Base-by-base conservation (phyloP, 1,139 yeast species). In the Yamadazyma jaroonii region DNA sequence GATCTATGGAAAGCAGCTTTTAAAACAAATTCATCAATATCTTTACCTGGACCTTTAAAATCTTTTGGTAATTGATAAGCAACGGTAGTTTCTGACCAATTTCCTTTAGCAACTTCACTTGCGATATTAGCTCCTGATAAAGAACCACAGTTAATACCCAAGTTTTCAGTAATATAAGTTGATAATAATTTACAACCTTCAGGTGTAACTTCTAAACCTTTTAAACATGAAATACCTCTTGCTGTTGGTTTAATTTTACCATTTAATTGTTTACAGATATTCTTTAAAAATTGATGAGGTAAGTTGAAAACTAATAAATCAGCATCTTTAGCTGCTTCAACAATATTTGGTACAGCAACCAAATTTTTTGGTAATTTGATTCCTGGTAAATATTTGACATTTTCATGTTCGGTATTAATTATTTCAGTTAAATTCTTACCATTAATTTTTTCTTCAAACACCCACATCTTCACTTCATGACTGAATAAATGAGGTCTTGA, bases 51-150 rank as follows among this genome's bases (percentile, higher is more conserved):
- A 28, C 76, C 76, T 40, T 55, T 50, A 47, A 56, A 71, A 47
- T 71, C 72, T n/a, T 43, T 35, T 3, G 77, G 77, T 25, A 59
- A 35, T 25, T 50, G 57, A 52, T 71, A 71, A 25, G 74, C 77
- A 26, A 71, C 65, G n/a, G 75, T 66, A 30, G 77, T 69, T 53
- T 71, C 77, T 35, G 75, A 68, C 76, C 76, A 71, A 45, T 64
- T 64, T 42, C 66, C 61, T 43, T 71, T 58, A 29, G 77, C 76
- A 31, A 71, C 72, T 50, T 71, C 77, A 2, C 69, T 67, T 25
- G 77, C 77, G 49, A 71, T 61, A 51, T 71, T 71, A 23, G 77
- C 77, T 7, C 77, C 77, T 1, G 73, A 65, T 35, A 71, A 64
- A 3, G 72, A 74, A 37, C 77, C 77, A 49, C 77, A 71, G 14